Conservation (phyloP, 2,329 filamentous ascomycete species). For the Alternaria arbusti region DNA sequence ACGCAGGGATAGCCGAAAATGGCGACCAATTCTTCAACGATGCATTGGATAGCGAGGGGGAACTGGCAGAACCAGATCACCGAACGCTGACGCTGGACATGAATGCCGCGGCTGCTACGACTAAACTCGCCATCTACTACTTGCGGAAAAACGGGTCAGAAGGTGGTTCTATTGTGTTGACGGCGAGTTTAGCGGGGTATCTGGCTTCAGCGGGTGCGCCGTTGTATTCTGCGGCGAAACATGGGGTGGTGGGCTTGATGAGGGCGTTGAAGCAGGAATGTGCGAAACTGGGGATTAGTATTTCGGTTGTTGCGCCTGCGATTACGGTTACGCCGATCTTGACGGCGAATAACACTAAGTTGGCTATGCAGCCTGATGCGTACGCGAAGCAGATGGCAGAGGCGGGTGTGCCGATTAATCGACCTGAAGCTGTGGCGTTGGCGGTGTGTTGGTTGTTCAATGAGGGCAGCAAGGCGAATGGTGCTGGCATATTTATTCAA, state of each 20-base stretch:
- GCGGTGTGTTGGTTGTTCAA: slow-evolving; percentile 56
- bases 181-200: slow-evolving; percentile 58
- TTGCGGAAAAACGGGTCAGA: slow-evolving; percentile 48
- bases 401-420: slow-evolving; percentile 57
- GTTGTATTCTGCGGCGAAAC: slow-evolving; percentile 58
- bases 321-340: slow-evolving; percentile 58
- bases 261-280: slow-evolving; percentile 58
- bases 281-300: slow-evolving; percentile 53
- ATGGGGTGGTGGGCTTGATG: slow-evolving; percentile 59
- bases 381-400: slow-evolving; percentile 54
- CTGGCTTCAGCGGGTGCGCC: slow-evolving; percentile 56
- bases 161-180: slow-evolving; percentile 56
- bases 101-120: slow-evolving; percentile 55
- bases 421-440: slow-evolving; percentile 52
- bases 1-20: slow-evolving; percentile 57
- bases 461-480: slow-evolving; percentile 53
- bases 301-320: slow-evolving; percentile 57
- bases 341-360: slow-evolving; percentile 35
- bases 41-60: slow-evolving; percentile 48
- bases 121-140: slow-evolving; percentile 57
- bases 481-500: slow-evolving; percentile 56
- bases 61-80: slow-evolving; percentile 55
- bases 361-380: slow-evolving; percentile 39
- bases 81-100: slow-evolving; percentile 56
- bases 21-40: slow-evolving; percentile 59